Evolutionary conservation across 2,329 filamentous ascomycete species (phyloP).

Genomic region (Trichoderma hamatum): DNA sequence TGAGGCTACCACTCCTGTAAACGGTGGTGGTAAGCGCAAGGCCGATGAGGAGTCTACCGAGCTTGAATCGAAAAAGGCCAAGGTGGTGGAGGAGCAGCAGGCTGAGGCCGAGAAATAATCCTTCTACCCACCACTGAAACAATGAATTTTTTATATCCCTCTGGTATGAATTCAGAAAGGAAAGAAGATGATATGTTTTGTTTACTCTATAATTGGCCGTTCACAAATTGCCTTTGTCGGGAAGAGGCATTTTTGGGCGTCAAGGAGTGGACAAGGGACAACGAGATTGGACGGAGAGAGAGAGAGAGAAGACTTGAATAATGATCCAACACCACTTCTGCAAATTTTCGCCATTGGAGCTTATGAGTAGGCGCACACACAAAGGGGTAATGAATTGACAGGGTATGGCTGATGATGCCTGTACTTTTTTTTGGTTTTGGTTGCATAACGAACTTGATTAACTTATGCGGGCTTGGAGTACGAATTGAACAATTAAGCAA

Average conservation of each 20-base stretch:
- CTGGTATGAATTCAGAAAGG: not conserved
- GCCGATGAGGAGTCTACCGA: slow-evolving; percentile 37
- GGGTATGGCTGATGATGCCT: not conserved
- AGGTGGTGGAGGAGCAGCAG: slow-evolving; percentile 36
- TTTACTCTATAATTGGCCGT: not conserved
- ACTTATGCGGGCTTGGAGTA: slow-evolving; percentile 1
- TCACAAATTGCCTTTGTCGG: not conserved
- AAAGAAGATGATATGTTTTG: not conserved
- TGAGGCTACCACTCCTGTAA: slow-evolving; percentile 5
- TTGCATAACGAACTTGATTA: not conserved
- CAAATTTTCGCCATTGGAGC: not conserved
- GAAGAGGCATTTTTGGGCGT: not conserved
- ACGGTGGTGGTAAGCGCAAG: slow-evolving; percentile 46
- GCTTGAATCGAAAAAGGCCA: slow-evolving; percentile 43
- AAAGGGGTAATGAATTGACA: not conserved
- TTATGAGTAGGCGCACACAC: not conserved
- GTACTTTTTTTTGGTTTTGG: not conserved
- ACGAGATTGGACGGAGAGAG: not conserved
- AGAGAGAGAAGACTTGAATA: not conserved
- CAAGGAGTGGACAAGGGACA: not conserved
- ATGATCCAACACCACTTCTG: not conserved
- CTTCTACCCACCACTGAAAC: not conserved
- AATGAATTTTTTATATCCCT: not conserved
- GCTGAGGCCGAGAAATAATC: slow-evolving; percentile 14
- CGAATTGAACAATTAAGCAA: not conserved